phyloP scores from a whole-genome alignment of 371 early-diverging fungal species.

The Mortierella sp. region DNA sequence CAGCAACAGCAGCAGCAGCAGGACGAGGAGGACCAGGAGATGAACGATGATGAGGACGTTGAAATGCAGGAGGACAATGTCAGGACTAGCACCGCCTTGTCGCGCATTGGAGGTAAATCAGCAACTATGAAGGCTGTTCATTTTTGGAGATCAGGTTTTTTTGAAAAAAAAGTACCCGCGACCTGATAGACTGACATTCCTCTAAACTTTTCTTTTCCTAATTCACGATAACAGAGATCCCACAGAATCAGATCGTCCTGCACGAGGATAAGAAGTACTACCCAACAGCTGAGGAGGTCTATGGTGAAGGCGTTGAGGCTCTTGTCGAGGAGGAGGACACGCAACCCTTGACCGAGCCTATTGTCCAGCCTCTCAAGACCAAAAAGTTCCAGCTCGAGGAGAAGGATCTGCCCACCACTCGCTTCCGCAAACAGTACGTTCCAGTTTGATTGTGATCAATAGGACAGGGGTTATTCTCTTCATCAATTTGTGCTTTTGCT shows the following conservation, averaged over 20 bases:
- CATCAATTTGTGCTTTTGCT: neutral
- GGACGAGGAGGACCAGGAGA: slow-evolving; percentile 64
- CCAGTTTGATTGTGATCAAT: neutral
- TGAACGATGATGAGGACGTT: slow-evolving; percentile 42
- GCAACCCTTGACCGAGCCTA: slow-evolving; percentile 96
- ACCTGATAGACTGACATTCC: neutral
- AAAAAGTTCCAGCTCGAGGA: slow-evolving; percentile 91
- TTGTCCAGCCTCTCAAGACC: slow-evolving; percentile 91
- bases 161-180: neutral
- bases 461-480: neutral
- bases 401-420: slow-evolving; percentile 86
- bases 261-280: slow-evolving; percentile 99
- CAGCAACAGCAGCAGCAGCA: slow-evolving; percentile 60
- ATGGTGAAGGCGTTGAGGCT: slow-evolving; percentile 95
- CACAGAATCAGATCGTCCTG: slow-evolving; percentile 87
- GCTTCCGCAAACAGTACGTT: slow-evolving; percentile 89
- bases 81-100: slow-evolving; percentile 52
- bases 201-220: slow-evolving; percentile 1
- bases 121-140: neutral
- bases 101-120: slow-evolving; percentile 60
- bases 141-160: slow-evolving; percentile 16
- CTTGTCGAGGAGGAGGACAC: slow-evolving; percentile 98
- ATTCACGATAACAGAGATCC: slow-evolving; percentile 63
- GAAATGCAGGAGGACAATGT: slow-evolving; percentile 42
- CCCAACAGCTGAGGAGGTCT: slow-evolving; percentile 97